These are phyloP conservation scores for Tuber melanosporum DNA, from an alignment of 495 filamentous ascomycete species.

Conservation along the genomic window DNA sequence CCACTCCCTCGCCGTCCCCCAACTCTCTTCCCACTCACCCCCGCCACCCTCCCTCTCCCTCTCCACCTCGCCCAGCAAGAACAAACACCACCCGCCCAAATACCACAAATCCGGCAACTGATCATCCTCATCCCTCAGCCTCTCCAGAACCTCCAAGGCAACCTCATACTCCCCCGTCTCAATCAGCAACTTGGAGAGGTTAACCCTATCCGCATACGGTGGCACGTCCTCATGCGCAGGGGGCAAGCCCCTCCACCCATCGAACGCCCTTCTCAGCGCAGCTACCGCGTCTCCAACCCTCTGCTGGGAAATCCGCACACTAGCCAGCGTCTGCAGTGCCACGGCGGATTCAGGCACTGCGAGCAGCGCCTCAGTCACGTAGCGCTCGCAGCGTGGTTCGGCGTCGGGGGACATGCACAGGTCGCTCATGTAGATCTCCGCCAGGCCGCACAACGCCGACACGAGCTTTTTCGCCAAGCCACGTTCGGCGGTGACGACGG, in stretches of 20 bases:
- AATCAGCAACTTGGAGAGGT: conserved; percentile 75
- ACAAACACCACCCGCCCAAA: conserved; percentile 84
- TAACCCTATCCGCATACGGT: conserved; percentile 75
- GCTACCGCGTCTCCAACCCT: conserved; percentile 68
- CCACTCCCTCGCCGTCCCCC: conserved; percentile 46
- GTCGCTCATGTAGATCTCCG: conserved; percentile 98
- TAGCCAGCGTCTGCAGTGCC: conserved; percentile 87
- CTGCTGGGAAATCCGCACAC: conserved; percentile 81
- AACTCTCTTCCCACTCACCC: conserved; percentile 44
- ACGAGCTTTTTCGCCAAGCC: conserved; percentile 60
- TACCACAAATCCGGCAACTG: conserved; percentile 94
- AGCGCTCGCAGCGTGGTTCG: conserved; percentile 71
- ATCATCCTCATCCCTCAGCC: conserved; percentile 80
- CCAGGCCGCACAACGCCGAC: conserved; percentile 77
- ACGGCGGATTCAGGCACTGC: conserved; percentile 68
- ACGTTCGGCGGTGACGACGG: conserved; percentile 42
- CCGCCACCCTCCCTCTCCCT: conserved; percentile 21
- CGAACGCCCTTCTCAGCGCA: conserved; percentile 68
- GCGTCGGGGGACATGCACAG: conserved; percentile 87
- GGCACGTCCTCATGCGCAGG: conserved; percentile 58
- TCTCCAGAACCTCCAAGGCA: conserved; percentile 76
- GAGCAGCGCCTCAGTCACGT: conserved; percentile 79
- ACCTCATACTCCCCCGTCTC: conserved; percentile 79
- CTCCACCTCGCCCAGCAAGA: conserved; percentile 61
- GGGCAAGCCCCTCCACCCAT: conserved; percentile 68